Conservation (phyloP, 306 rosid species). For the Hippophae gyantsensis region DNA sequence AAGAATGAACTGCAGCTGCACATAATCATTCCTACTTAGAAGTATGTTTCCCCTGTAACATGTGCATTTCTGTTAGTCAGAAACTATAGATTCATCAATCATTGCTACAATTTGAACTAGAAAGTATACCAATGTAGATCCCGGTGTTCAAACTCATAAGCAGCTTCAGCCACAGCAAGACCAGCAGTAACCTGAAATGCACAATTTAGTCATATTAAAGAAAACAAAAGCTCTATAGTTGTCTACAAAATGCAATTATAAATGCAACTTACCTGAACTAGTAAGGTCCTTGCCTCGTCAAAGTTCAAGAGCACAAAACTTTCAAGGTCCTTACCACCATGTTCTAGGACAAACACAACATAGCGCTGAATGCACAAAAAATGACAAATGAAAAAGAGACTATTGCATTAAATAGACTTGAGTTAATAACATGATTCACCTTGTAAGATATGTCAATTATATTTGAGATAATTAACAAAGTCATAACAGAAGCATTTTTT, state of each 20-base stretch:
- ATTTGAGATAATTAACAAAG: constrained; percentile 6
- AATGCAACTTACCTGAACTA: constrained; percentile 57
- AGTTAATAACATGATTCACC: neutral
- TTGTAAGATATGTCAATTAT: constrained; percentile 4
- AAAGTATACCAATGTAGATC: constrained; percentile 82
- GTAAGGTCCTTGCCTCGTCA: constrained; percentile 60
- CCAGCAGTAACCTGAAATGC: constrained; percentile 63
- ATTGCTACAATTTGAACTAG: constrained; percentile 13
- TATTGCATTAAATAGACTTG: neutral
- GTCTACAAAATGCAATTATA: constrained; percentile 6
- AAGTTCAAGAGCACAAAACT: constrained; percentile 67
- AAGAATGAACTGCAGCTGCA: constrained; percentile 59
- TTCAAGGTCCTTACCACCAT: constrained; percentile 93
- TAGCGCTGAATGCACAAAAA: constrained; percentile 41
- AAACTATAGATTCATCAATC: constrained; percentile 8
- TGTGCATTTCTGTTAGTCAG: constrained; percentile 22
- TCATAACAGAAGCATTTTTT: constrained; percentile 6
- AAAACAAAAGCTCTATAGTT: constrained; percentile 21
- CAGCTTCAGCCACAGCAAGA: constrained; percentile 94
- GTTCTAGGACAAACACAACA: constrained; percentile 57
- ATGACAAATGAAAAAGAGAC: constrained; percentile 17
- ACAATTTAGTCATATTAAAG: constrained; percentile 5
- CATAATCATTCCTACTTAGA: constrained; percentile 52
- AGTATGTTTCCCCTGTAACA: constrained; percentile 81
- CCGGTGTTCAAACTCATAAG: constrained; percentile 87